A percentile compares a stretch with the other conserved stretches of the same genome.
phyloP scores from a whole-genome alignment of 1,284 basidiomycete species.

The Rhodotorula mucilaginosa region DNA sequence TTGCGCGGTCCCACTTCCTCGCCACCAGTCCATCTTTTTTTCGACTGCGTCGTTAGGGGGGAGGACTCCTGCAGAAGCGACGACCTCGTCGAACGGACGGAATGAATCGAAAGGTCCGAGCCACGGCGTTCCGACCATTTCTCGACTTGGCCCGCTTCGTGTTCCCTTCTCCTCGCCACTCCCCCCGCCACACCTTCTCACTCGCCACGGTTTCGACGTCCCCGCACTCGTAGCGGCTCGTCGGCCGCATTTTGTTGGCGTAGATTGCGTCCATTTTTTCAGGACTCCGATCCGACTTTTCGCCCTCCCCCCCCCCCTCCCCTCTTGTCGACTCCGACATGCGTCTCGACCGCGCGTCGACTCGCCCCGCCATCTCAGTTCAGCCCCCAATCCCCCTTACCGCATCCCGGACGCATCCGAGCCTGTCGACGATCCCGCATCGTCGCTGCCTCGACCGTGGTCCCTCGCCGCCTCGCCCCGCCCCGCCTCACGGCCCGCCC shows the following conservation, averaged over 20 bases:
- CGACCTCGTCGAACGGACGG: no score
- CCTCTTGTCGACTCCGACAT: background rate
- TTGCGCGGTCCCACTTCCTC: no score
- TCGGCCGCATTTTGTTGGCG: conserved; percentile 10
- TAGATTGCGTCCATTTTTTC: conserved; percentile 28
- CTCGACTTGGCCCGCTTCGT: background rate
- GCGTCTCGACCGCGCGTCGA: background rate
- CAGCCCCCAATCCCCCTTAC: no score
- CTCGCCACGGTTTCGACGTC: background rate
- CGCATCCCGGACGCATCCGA: background rate
- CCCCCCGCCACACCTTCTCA: background rate
- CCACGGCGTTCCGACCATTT: no score
- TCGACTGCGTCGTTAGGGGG: background rate
- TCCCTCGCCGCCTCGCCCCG: background rate
- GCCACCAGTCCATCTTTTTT: conserved; percentile 12
- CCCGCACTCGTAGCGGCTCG: background rate
- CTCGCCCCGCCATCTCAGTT: background rate
- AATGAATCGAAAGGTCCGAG: no score
- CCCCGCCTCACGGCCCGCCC: background rate
- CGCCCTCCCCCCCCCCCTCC: no score
- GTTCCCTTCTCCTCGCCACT: background rate
- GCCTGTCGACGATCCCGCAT: background rate
- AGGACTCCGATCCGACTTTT: conserved; percentile 25
- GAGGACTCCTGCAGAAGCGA: no score
- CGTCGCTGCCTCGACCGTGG: background rate